phyloP scores from a whole-genome alignment of 177 flowering plant species.

The Vitis hybrid region DNA sequence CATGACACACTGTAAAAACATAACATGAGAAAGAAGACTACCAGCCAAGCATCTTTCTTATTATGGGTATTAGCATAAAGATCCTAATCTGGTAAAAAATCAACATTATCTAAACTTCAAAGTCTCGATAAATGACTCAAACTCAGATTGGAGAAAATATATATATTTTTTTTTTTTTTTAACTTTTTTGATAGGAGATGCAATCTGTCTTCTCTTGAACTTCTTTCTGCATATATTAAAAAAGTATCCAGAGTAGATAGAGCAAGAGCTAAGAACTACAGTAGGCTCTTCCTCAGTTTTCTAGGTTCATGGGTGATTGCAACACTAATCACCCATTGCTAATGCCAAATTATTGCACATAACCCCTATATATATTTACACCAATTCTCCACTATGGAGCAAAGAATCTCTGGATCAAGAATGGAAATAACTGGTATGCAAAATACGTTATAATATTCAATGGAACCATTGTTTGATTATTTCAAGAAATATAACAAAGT shows the following conservation, averaged over 20 bases:
- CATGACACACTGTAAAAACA: conserved; percentile 66
- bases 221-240: neutral
- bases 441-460: neutral
- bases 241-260: neutral
- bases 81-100: neutral
- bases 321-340: neutral
- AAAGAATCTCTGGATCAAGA: neutral
- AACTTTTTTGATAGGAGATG: no score
- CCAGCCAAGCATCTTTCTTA: neutral
- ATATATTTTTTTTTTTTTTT: neutral
- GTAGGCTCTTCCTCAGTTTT: neutral
- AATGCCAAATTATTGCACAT: neutral
- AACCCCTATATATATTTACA: neutral
- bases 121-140: neutral
- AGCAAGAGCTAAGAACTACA: neutral
- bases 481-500: no score
- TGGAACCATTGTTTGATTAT: neutral
- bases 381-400: neutral
- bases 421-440: neutral
- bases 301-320: neutral
- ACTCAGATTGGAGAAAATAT: neutral
- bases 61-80: neutral
- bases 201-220: neutral
- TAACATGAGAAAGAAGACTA: neutral
- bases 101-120: neutral